phyloP scores from a whole-genome alignment of 2,329 filamentous ascomycete genomes.

The Pyrenochaeta sp. region DNA sequence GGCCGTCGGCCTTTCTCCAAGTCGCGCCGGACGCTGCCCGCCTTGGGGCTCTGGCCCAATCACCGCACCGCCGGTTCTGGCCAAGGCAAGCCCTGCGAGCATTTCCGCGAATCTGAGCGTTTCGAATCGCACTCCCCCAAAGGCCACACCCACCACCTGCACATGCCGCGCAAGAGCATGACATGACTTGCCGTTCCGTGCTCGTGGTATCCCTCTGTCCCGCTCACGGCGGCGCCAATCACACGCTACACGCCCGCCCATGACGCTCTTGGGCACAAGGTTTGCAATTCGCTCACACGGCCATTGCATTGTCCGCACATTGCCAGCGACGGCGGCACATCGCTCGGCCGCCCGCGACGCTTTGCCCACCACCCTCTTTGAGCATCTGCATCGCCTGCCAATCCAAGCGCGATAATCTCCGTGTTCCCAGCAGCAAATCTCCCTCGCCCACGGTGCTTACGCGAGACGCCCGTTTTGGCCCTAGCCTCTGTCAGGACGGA shows the following conservation, averaged over 20 bases:
- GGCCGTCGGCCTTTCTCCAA: conserved; percentile 1
- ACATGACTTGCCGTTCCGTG: conserved; percentile 14
- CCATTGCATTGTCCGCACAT: not conserved
- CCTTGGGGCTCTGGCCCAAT: not conserved
- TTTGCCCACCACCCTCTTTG: not conserved
- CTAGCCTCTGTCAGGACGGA: conserved; percentile 18
- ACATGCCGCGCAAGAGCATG: conserved; percentile 2
- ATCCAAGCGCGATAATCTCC: conserved; percentile 24
- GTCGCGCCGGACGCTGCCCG: not conserved
- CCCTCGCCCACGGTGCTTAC: conserved; percentile 27
- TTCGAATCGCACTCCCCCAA: conserved; percentile 2
- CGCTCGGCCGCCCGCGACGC: conserved; percentile 21
- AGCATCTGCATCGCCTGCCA: not conserved
- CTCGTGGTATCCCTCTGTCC: conserved; percentile 10
- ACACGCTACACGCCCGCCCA: not conserved
- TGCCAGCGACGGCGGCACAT: not conserved
- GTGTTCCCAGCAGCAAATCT: conserved; percentile 17
- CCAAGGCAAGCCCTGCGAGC: conserved; percentile 16
- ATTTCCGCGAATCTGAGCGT: conserved; percentile 13
- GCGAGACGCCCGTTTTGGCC: conserved; percentile 24
- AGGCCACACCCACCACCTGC: conserved; percentile 2
- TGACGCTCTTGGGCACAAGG: not conserved
- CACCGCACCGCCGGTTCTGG: conserved; percentile 11
- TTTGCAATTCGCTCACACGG: not conserved
- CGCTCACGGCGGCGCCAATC: not conserved